These are phyloP conservation scores for Trichoderma simmonsii DNA, from an alignment of 2,329 filamentous ascomycete genomes.

Conservation along the genomic window DNA sequence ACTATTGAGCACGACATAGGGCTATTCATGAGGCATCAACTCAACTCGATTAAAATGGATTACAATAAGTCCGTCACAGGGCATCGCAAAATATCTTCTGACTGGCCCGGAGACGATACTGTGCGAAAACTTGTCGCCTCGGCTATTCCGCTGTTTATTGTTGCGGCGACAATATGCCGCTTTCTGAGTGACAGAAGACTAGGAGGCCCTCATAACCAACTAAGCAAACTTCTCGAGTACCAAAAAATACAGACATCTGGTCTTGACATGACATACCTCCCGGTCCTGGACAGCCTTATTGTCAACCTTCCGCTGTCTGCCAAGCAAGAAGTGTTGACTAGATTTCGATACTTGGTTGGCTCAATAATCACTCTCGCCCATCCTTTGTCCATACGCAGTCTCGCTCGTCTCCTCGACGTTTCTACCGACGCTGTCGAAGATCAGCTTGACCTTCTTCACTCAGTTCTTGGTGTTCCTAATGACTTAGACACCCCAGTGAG, in stretches of 20 bases:
- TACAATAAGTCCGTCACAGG: conserved; percentile 15
- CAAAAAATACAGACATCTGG: conserved; percentile 10
- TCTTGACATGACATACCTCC: conserved; percentile 23
- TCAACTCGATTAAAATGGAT: background rate
- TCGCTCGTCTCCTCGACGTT: conserved; percentile 29
- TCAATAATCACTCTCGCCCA: conserved; percentile 30
- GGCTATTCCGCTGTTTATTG: conserved; percentile 37
- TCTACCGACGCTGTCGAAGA: conserved; percentile 20
- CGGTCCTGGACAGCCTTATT: conserved; percentile 19
- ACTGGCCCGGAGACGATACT: conserved; percentile 17
- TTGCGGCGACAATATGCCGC: conserved; percentile 33
- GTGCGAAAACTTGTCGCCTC: conserved; percentile 24
- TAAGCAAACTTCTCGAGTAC: conserved; percentile 26
- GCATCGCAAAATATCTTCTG: background rate
- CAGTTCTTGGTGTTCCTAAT: conserved; percentile 34
- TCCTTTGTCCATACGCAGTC: conserved; percentile 30
- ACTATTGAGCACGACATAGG: conserved; percentile 8
- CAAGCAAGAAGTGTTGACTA: conserved; percentile 18
- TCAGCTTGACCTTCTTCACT: conserved; percentile 32
- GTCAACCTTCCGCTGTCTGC: background rate
- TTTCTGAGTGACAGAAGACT: conserved; percentile 26
- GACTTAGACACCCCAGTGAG: conserved; percentile 26
- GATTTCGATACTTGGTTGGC: conserved; percentile 32
- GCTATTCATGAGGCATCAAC: background rate
- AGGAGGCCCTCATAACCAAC: conserved; percentile 25